Evolutionary conservation across 176 grass and related monocot species (phyloP).

Genomic region (Eleusine indica): DNA sequence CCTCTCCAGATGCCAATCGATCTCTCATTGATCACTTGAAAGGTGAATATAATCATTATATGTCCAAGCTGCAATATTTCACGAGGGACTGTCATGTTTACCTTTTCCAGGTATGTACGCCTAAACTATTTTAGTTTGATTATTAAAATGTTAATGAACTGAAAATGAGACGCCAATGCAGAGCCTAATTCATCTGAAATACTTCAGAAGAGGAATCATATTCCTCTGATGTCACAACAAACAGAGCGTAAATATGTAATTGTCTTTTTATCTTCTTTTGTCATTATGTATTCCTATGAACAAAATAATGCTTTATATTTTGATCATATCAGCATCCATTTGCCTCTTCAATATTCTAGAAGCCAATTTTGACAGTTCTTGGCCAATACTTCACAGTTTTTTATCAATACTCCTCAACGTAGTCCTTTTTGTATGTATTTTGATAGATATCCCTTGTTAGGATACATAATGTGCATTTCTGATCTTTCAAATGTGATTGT

Average conservation of each 20-base stretch:
- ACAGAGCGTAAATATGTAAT: slow-evolving; percentile 69
- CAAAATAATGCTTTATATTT: neutral
- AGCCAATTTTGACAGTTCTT: neutral
- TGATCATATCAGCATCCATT: neutral
- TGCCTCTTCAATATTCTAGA: slow-evolving; percentile 12
- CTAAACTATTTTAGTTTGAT: slow-evolving; percentile 15
- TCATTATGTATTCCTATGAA: neutral
- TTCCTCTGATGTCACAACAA: slow-evolving; percentile 73
- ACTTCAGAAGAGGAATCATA: slow-evolving; percentile 69
- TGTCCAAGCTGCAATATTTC: slow-evolving; percentile 86
- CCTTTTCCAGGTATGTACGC: slow-evolving; percentile 46
- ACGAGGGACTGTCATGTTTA: slow-evolving; percentile 67
- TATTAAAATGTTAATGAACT: slow-evolving; percentile 19
- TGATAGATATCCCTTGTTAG: neutral
- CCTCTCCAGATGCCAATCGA: slow-evolving; percentile 52
- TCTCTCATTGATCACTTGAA: slow-evolving; percentile 74
- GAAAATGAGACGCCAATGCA: slow-evolving; percentile 46
- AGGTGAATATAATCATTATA: slow-evolving; percentile 67
- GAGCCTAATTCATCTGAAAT: slow-evolving; percentile 49
- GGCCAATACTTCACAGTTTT: neutral
- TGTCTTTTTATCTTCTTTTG: neutral
- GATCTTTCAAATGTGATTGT: neutral
- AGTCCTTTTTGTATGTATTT: neutral
- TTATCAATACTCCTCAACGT: neutral
- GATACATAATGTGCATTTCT: neutral